A percentile compares a stretch with the other conserved stretches of the same genome.
Evolutionary conservation across 345 rosid species (phyloP).

Genomic region (Lenwebbia sp.): DNA sequence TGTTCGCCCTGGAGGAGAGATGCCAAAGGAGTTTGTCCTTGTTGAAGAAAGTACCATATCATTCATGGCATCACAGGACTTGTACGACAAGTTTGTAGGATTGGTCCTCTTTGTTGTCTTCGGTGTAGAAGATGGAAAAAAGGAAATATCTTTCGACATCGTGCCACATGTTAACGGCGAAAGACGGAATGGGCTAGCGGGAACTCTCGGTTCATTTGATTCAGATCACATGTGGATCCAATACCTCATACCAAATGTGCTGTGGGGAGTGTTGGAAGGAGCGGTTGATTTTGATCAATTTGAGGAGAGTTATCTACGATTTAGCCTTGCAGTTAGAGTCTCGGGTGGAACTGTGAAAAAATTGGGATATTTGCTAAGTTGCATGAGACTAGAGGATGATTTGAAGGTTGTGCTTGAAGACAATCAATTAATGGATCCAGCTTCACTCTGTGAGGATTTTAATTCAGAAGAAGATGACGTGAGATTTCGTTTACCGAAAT

Average conservation of each 20-base stretch:
- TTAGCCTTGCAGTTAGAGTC: neutral
- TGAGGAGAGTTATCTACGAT: neutral
- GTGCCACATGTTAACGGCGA: neutral
- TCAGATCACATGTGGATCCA: neutral
- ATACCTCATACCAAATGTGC: rapidly evolving
- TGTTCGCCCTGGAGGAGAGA: neutral
- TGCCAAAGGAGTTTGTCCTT: neutral
- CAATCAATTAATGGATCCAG: neutral
- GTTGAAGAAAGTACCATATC: neutral
- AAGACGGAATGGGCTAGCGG: neutral
- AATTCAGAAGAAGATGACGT: no score
- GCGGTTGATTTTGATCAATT: neutral
- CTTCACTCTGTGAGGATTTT: neutral
- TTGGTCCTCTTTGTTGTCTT: neutral
- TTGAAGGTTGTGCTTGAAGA: neutral
- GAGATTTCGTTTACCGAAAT: no score
- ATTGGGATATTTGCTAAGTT: neutral
- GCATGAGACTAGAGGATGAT: neutral
- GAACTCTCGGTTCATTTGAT: neutral
- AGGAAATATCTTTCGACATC: neutral
- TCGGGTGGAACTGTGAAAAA: rapidly evolving
- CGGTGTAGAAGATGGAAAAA: neutral
- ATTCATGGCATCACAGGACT: neutral
- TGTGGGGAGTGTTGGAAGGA: neutral
- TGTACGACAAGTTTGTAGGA: neutral